These are phyloP conservation scores for Salix viminalis DNA, from an alignment of 345 rosid genomes.

Conservation along the genomic window DNA sequence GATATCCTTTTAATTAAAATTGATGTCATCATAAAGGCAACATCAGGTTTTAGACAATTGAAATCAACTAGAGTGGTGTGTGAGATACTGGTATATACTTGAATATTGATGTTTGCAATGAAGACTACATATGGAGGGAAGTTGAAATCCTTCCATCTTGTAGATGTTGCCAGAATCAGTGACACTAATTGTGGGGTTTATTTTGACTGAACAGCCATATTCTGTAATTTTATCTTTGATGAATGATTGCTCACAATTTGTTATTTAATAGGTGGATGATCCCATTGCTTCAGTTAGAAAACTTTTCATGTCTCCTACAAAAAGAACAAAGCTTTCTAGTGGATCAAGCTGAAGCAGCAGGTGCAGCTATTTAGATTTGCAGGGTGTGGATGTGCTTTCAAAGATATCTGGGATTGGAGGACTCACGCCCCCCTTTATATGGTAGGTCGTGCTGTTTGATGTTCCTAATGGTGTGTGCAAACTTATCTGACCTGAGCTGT, in stretches of 20 bases:
- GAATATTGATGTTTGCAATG: neutral
- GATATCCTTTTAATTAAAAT: neutral
- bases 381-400: neutral
- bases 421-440: neutral
- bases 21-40: neutral
- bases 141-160: neutral
- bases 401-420: neutral
- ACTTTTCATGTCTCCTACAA: conserved; percentile 61
- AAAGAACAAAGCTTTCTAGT: conserved; percentile 38
- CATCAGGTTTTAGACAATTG: neutral
- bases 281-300: conserved; percentile 65
- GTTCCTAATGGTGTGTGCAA: neutral
- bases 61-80: neutral
- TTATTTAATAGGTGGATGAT: conserved; percentile 57
- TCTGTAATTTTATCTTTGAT: neutral
- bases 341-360: conserved; percentile 29
- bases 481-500: neutral
- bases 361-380: conserved; percentile 5
- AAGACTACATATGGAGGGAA: neutral
- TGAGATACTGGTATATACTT: neutral
- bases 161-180: neutral
- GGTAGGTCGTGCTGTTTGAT: neutral
- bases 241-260: neutral
- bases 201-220: neutral
- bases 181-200: neutral